A percentile compares a stretch with the other conserved stretches of the same genome.
phyloP scores from a whole-genome alignment of 2,329 filamentous ascomycete genomes.

The Penicillium sp. region DNA sequence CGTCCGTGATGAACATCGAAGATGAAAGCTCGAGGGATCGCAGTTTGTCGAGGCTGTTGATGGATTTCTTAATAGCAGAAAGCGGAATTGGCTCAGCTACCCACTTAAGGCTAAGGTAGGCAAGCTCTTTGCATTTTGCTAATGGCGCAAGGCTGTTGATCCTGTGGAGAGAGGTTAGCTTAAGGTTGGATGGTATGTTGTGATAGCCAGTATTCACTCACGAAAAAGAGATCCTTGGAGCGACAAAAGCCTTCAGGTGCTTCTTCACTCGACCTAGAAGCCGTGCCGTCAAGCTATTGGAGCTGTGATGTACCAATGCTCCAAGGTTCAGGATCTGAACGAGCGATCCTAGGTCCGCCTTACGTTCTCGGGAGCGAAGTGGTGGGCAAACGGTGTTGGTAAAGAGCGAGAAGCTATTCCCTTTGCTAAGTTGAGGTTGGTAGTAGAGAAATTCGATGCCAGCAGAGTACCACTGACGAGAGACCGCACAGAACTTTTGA shows the following conservation, averaged over 20 bases:
- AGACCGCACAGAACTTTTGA: constrained; percentile 52
- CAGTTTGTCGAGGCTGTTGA: constrained; percentile 48
- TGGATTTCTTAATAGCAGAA: constrained; percentile 49
- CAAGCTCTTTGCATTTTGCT: constrained; percentile 53
- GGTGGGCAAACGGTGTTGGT: constrained; percentile 54
- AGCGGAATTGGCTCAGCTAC: constrained; percentile 53
- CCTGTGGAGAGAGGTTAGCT: constrained; percentile 18
- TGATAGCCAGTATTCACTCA: constrained; percentile 27
- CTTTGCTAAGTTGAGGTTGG: constrained; percentile 48
- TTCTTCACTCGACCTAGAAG: constrained; percentile 55
- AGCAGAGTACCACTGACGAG: constrained; percentile 56
- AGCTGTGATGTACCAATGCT: constrained; percentile 58
- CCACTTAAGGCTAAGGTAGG: constrained; percentile 52
- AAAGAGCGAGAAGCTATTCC: constrained; percentile 55
- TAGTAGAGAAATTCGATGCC: constrained; percentile 54
- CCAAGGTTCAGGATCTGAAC: constrained; percentile 55
- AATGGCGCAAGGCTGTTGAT: constrained; percentile 57
- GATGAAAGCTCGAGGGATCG: constrained; percentile 44
- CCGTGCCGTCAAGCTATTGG: constrained; percentile 56
- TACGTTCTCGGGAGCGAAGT: constrained; percentile 43
- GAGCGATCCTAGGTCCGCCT: constrained; percentile 47
- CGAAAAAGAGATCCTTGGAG: constrained; percentile 59
- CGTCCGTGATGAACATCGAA: constrained; percentile 7
- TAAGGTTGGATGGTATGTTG: not conserved
- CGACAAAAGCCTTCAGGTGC: constrained; percentile 54